These are phyloP conservation scores for Bipolaris zeicola DNA, from an alignment of 2,329 filamentous ascomycete genomes.

Conservation along the genomic window DNA sequence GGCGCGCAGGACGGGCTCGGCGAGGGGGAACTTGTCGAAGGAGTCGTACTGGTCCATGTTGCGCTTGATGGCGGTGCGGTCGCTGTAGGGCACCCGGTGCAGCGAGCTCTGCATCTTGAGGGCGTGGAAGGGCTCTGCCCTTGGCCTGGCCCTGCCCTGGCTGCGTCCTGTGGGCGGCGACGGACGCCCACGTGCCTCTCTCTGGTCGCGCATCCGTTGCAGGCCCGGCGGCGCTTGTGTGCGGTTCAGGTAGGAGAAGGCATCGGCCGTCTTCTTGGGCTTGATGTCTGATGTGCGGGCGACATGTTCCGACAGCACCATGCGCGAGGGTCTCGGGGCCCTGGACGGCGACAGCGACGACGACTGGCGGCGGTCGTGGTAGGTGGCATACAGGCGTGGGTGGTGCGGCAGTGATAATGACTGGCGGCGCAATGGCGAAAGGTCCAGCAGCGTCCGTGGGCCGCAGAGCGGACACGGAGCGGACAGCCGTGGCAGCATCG, in stretches of 20 bases:
- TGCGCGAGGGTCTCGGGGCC: slow-evolving; percentile 49
- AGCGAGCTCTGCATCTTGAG: slow-evolving; percentile 92
- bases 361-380: background rate
- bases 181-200: slow-evolving; percentile 11
- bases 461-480: slow-evolving; percentile 53
- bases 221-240: slow-evolving; percentile 37
- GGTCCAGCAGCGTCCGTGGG: slow-evolving; percentile 34
- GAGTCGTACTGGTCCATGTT: slow-evolving; percentile 69
- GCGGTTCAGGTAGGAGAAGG: slow-evolving; percentile 43
- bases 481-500: slow-evolving; percentile 38
- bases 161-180: slow-evolving; percentile 21
- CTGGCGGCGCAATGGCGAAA: background rate
- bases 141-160: slow-evolving; percentile 37
- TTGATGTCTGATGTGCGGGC: slow-evolving; percentile 29
- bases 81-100: slow-evolving; percentile 75
- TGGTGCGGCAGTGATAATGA: slow-evolving; percentile 18
- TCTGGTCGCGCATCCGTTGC: slow-evolving; percentile 22
- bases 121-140: slow-evolving; percentile 70
- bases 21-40: slow-evolving; percentile 80
- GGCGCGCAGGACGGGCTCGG: slow-evolving; percentile 73
- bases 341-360: slow-evolving; percentile 9
- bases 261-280: slow-evolving; percentile 35
- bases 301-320: slow-evolving; percentile 55
- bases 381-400: slow-evolving; percentile 42
- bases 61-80: slow-evolving; percentile 66